Conservation (phyloP, 179 eudicot genomes). For the Sideroxylon spinosum region DNA sequence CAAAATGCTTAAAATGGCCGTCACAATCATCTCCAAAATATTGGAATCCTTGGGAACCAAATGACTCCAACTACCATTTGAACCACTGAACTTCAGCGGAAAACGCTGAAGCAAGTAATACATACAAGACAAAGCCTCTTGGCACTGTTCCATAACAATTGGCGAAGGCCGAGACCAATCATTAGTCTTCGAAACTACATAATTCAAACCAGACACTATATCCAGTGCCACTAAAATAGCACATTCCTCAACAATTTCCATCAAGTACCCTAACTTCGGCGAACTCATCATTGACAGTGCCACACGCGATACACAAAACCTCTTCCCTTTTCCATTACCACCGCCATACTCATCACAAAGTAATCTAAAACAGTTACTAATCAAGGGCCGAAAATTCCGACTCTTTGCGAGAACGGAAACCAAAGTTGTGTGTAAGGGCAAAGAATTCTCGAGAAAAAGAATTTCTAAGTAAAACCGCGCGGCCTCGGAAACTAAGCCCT, state of each 20-base stretch:
- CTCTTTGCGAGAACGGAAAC: constrained; percentile 58
- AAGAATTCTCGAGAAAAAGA: constrained; percentile 73
- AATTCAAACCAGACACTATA: constrained; percentile 52
- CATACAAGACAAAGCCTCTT: constrained; percentile 83
- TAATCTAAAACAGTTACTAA: constrained; percentile 46
- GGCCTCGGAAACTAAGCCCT: constrained; percentile 31
- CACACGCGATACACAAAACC: constrained; percentile 76
- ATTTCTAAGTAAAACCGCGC: constrained; percentile 63
- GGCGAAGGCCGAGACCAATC: constrained; percentile 74
- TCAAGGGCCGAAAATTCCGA: constrained; percentile 33
- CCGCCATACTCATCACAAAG: constrained; percentile 73
- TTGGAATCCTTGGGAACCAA: constrained; percentile 5
- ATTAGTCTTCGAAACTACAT: constrained; percentile 49
- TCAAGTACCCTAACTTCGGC: constrained; percentile 76
- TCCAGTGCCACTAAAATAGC: constrained; percentile 67
- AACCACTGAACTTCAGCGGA: constrained; percentile 45
- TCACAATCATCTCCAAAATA: constrained; percentile 43
- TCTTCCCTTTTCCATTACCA: constrained; percentile 43
- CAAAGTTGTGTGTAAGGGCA: constrained; percentile 63
- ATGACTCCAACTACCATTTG: constrained; percentile 7
- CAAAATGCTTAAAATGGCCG: constrained; percentile 43
- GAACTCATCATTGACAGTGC: constrained; percentile 86
- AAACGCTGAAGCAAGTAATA: constrained; percentile 89
- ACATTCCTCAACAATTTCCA: constrained; percentile 68
- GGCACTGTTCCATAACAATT: constrained; percentile 90